Percentiles rank a stretch among this genome's conserved stretches.
Conservation (phyloP, 805 yeast genomes). For the Yamadazyma nakazawae region DNA sequence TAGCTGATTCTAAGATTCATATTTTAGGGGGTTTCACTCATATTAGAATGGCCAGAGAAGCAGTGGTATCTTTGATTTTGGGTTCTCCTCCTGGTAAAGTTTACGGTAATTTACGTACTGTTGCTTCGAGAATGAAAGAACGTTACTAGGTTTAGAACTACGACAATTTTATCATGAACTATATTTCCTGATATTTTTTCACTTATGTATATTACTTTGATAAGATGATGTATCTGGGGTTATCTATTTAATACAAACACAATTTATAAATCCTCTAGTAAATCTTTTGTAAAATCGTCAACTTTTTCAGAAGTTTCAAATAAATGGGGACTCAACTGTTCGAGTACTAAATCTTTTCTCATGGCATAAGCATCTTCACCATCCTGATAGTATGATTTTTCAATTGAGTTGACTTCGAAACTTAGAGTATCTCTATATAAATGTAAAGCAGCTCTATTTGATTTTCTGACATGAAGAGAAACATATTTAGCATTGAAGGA, state of each 20-base stretch:
- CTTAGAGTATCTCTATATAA: conserved; percentile 80
- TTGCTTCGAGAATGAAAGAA: conserved; percentile 96
- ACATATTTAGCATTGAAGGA: conserved; percentile 79
- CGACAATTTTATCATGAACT: background rate
- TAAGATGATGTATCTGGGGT: background rate
- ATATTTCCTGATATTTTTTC: background rate
- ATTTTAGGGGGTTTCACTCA: conserved; percentile 96
- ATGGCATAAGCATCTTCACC: conserved; percentile 97
- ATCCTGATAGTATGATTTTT: conserved; percentile 89
- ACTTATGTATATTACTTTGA: conserved; percentile 5
- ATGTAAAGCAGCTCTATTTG: conserved; percentile 91
- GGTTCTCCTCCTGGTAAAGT: conserved; percentile 99
- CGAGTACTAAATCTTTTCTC: conserved; percentile 65
- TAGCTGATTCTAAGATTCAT: conserved; percentile 96
- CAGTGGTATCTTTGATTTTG: conserved; percentile 88
- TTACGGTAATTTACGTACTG: conserved; percentile 93
- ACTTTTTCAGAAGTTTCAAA: conserved; percentile 46
- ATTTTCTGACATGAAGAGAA: conserved; percentile 87
- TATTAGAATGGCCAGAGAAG: conserved; percentile 97
- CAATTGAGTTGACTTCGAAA: conserved; percentile 80
- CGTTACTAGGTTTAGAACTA: conserved; percentile 52
- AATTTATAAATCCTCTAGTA: conserved; percentile 23
- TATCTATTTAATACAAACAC: background rate
- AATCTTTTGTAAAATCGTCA: conserved; percentile 52
- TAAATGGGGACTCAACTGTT: conserved; percentile 58